Evolutionary conservation across 441 rosid species (phyloP).

Genomic region (Syzygium malaccense): DNA sequence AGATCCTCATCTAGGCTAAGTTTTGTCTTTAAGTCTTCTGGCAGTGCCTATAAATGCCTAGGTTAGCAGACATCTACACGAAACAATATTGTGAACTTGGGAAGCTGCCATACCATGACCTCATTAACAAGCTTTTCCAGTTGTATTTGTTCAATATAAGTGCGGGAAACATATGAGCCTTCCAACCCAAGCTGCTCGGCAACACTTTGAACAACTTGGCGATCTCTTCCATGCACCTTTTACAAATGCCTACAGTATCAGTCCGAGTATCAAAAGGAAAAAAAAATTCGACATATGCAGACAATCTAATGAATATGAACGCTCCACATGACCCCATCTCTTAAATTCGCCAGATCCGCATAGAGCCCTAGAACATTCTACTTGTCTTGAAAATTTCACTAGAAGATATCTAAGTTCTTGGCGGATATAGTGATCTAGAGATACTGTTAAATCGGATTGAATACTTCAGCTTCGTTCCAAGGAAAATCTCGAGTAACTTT

Average conservation of each 20-base stretch:
- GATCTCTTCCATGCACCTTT: constrained; percentile 98
- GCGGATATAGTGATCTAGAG: neutral
- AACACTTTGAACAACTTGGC: constrained; percentile 45
- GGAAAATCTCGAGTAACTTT: neutral
- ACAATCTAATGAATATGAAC: neutral
- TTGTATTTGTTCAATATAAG: constrained; percentile 95
- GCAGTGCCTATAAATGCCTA: constrained; percentile 59
- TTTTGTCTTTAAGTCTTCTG: constrained; percentile 79
- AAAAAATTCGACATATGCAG: neutral
- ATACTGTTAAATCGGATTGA: neutral
- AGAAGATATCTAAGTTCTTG: neutral
- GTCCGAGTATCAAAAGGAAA: neutral
- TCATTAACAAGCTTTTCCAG: constrained; percentile 88
- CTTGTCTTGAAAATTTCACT: neutral
- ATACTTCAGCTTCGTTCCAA: neutral
- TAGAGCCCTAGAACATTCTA: neutral
- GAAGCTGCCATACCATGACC: constrained; percentile 64
- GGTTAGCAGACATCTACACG: constrained; percentile 3
- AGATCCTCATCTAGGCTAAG: constrained; percentile 83
- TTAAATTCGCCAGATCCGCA: neutral
- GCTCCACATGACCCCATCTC: neutral
- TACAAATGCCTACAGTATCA: neutral
- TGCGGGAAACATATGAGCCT: constrained; percentile 83
- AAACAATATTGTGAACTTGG: constrained; percentile 6
- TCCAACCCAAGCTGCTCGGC: constrained; percentile 87